Evolutionary conservation across 306 rosid species (phyloP).

Genomic region (Gillenia trifoliata): DNA sequence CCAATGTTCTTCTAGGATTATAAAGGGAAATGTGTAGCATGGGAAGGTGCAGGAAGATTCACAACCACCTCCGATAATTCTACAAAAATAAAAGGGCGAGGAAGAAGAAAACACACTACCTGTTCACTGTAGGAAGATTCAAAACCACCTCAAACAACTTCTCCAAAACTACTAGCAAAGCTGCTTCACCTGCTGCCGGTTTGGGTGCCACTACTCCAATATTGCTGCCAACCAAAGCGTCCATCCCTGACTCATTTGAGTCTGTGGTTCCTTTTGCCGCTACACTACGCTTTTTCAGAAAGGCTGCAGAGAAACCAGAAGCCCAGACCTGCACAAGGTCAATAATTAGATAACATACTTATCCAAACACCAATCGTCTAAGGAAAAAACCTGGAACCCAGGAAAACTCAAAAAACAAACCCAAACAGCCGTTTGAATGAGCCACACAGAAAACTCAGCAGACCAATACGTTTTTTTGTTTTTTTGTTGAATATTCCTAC

Average conservation of each 20-base stretch:
- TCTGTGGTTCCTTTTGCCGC: conserved; percentile 60
- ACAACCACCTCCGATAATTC: conserved; percentile 66
- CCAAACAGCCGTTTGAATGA: background rate
- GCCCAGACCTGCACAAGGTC: conserved; percentile 80
- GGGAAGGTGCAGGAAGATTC: conserved; percentile 40
- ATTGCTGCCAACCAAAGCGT: conserved; percentile 34
- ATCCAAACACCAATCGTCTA: background rate
- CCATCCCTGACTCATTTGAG: conserved; percentile 36
- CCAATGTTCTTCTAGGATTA: background rate
- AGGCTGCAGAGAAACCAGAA: conserved; percentile 97
- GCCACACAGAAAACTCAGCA: background rate
- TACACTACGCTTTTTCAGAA: conserved; percentile 78
- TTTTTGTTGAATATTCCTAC: background rate
- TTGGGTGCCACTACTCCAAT: conserved; percentile 39
- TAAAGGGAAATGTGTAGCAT: background rate
- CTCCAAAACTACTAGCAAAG: conserved; percentile 59
- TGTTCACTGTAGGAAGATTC: conserved; percentile 80
- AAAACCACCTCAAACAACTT: conserved; percentile 72
- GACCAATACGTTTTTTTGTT: background rate
- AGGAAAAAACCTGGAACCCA: background rate
- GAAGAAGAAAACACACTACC: conserved; percentile 35
- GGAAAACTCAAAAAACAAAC: background rate
- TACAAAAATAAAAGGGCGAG: conserved; percentile 22
- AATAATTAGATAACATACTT: conserved; percentile 10
- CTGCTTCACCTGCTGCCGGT: conserved; percentile 79